A percentile compares a stretch with the other conserved stretches of the same genome.
phyloP scores from a whole-genome alignment of 495 filamentous ascomycete genomes.

The Penicillium robsamsonii region DNA sequence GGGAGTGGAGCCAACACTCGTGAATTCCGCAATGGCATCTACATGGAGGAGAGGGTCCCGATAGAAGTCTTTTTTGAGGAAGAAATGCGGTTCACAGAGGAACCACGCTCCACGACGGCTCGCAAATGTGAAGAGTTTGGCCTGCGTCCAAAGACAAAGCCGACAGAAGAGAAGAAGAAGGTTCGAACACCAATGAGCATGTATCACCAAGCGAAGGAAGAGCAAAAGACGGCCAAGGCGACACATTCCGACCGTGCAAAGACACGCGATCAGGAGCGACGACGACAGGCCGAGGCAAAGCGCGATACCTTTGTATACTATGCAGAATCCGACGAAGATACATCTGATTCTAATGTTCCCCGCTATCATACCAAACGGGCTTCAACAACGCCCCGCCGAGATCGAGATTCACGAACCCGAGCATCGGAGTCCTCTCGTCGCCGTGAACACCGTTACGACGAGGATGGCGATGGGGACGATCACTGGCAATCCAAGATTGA shows the following conservation, averaged over 20 bases:
- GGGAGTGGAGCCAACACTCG: constrained; percentile 28
- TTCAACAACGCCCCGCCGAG: constrained; percentile 4
- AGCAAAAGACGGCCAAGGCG: constrained; percentile 33
- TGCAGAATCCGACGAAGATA: constrained; percentile 36
- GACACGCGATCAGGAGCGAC: constrained; percentile 52
- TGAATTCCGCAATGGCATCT: constrained; percentile 46
- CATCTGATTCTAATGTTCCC: constrained; percentile 28
- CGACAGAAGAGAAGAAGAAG: constrained; percentile 39
- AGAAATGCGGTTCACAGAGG: constrained; percentile 35
- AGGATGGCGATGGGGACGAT: constrained; percentile 33
- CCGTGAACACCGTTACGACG: constrained; percentile 20
- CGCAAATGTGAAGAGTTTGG: constrained; percentile 46
- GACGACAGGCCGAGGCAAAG: constrained; percentile 48
- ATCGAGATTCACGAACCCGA: constrained; percentile 21
- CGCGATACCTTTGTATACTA: constrained; percentile 28
- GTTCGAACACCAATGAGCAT: constrained; percentile 29
- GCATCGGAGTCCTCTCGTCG: constrained; percentile 20
- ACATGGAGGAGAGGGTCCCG: constrained; percentile 49
- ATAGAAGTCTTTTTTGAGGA: constrained; percentile 43
- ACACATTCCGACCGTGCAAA: constrained; percentile 40
- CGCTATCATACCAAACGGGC: background rate
- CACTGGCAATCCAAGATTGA: constrained; percentile 30
- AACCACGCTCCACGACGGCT: constrained; percentile 35
- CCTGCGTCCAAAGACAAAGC: constrained; percentile 34
- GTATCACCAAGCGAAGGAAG: constrained; percentile 30